Evolutionary conservation across 768 basidiomycete genomes (phyloP).

Genomic region (Phanerodontia chrysosporium): DNA sequence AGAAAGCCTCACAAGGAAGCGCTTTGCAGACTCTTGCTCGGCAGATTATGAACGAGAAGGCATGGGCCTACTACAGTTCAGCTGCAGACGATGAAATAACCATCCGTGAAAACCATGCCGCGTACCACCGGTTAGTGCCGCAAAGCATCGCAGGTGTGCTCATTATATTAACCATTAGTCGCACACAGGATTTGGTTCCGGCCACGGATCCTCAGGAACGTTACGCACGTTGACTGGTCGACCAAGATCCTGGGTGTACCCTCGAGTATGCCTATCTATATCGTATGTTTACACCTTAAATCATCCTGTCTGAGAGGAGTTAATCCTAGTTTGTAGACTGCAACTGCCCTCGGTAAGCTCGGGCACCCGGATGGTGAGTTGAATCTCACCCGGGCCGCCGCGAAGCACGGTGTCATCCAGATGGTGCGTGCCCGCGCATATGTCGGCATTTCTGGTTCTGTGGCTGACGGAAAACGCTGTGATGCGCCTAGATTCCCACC

Average conservation of each 20-base stretch:
- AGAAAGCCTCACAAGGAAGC: neutral
- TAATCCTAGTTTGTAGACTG: no score
- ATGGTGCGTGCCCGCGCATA: constrained; percentile 50
- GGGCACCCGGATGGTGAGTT: constrained; percentile 96
- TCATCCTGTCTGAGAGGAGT: no score
- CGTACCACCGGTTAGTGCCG: constrained; percentile 73
- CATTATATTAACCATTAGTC: neutral
- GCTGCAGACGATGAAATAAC: constrained; percentile 96
- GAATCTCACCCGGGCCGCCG: constrained; percentile 84
- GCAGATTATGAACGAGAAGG: constrained; percentile 76
- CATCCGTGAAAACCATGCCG: constrained; percentile 82
- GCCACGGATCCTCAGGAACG: constrained; percentile 58
- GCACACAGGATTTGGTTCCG: constrained; percentile 25
- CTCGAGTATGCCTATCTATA: constrained; percentile 73
- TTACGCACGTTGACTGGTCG: constrained; percentile 80
- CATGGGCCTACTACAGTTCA: constrained; percentile 95
- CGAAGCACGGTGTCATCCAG: constrained; percentile 69
- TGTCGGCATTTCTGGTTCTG: no score
- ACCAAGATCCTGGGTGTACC: constrained; percentile 68
- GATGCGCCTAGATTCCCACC: constrained; percentile 72
- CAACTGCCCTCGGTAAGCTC: constrained; percentile 88
- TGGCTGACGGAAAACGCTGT: no score
- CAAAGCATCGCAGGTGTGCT: neutral
- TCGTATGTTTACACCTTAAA: constrained; percentile 29
- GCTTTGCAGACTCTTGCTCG: constrained; percentile 71